A percentile compares a stretch with the other conserved stretches of the same genome.
Conservation (phyloP, 164 flowering plant species). For the Berberis thunbergii region DNA sequence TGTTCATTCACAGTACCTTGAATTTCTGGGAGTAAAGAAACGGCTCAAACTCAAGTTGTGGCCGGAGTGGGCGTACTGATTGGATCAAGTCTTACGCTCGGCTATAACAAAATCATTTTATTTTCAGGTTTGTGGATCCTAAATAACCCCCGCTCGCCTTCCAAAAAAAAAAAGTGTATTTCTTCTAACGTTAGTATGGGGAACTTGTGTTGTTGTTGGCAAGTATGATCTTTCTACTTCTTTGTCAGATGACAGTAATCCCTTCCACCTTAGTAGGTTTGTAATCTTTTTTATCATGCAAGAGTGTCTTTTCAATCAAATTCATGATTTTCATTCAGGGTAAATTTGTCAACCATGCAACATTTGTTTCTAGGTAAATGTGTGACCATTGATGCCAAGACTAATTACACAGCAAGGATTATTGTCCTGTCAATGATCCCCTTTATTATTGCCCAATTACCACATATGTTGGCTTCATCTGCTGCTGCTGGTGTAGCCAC, state of each 20-base stretch:
- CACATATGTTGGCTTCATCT: conserved; percentile 36
- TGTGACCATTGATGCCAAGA: conserved; percentile 63
- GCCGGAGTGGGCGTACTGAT: conserved; percentile 91
- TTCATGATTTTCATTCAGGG: background rate
- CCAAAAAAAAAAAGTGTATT: too few species aligned
- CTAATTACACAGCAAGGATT: conserved; percentile 72
- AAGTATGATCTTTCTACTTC: conserved; percentile 43
- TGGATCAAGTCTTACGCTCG: conserved; percentile 94
- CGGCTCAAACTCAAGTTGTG: conserved; percentile 76
- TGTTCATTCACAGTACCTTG: too few species aligned
- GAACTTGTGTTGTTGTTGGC: conserved; percentile 74
- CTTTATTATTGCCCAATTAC: conserved; percentile 67
- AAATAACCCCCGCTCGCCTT: too few species aligned
- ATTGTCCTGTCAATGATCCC: conserved; percentile 80
- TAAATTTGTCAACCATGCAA: background rate
- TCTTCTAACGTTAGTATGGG: conserved; percentile 85
- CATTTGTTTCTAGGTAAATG: conserved; percentile 49
- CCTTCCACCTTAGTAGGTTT: conserved; percentile 43
- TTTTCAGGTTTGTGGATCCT: too few species aligned
- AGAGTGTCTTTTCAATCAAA: background rate
- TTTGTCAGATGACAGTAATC: conserved; percentile 19
- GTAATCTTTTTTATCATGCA: background rate
- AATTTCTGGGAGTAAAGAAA: too few species aligned
- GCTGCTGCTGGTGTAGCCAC: conserved; percentile 47
- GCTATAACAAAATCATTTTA: too few species aligned